Base-by-base conservation (phyloP, 1,139 yeast species). In the Yamadazyma kanchanaburiensis region DNA sequence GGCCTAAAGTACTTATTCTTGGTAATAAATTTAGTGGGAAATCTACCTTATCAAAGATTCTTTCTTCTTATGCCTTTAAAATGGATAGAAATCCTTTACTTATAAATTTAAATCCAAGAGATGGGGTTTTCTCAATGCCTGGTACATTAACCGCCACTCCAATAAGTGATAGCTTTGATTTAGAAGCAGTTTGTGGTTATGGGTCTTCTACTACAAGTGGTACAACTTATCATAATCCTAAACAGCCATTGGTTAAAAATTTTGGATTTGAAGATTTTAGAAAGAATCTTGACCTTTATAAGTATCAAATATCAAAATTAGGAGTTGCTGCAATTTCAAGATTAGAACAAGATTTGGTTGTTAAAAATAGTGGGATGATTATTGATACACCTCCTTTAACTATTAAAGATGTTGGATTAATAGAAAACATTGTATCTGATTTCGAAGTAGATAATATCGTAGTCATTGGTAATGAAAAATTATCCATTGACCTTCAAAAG, bases 91-190 rank as follows among this genome's bases (percentile, higher is more conserved):
- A 71, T 12, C 85, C 87, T 10, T 51, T 88, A 34, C 60, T 82
- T 22, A 86, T 89, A n/a, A 89, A 89, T 48, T 58, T 89, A 33
- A 85, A 89, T 50, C 95, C 97, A 1, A 60, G 73, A 23, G 87
- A 82, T 42, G 86, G 94, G 3, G 83, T 76, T 2, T 84, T 83
- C 51, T 69, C 86, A 0, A 67, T 83, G 6, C 96, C 98, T 0
- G 96, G 98, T 1, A 77, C 91, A 5, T 44, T 94, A 3, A 72
- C 94, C 0, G 96, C 95, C 0, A 80, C 94, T 0, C 86, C 94
- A 0, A 70, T 89, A 4, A 80, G 89, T 25, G 95, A 86, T 46
- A 62, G 80, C 26, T 64, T 88, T 25, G 96, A 91, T 49, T 74
- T 86, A 18, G 94, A 87, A 47, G 70, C 81, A 27, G 59, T 66